Base-by-base conservation (phyloP, 2,329 filamentous ascomycete genomes). In the Trichothecium sympodiale region DNA sequence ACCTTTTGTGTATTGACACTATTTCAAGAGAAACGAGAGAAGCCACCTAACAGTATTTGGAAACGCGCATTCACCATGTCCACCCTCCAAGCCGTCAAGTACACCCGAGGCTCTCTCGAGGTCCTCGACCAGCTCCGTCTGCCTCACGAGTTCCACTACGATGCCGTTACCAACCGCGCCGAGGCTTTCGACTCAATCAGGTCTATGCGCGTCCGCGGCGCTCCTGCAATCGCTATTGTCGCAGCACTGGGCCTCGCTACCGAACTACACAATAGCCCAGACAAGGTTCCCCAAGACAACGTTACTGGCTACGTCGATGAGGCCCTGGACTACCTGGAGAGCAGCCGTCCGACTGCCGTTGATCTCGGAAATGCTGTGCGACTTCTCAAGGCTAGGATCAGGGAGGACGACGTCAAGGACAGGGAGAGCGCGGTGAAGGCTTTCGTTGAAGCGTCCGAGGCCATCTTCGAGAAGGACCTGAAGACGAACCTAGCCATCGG, bases 151-250 rank as follows among this genome's bases (percentile, higher is more conserved):
- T 79, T 84, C 51, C 74, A 83, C 55, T 91, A 88, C 56, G 82
- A 89, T 49, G 56, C 71, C 43, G 74, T 89, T 36, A 69, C 69
- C 20, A 82, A 74, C 9, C 74, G 77, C 43, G 72, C 80, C 47
- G 80, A 86, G 59, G 84, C 82, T 27, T 91, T 85, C 61, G 79
- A 86, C 54, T 83, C 81, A 49, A 91, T 91, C 61, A 78, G 77
- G 48, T 71, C 81, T 13, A 91, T 91, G 84, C 64, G 77, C 33
- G 77, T 80, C 6, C 77, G 84, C 49, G 85, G 60, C 25, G 91
- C 91, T 5, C 91, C 91, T 1, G 91, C 91, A 31, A 98, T 98
- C 56, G 91, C 91, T 31, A 96, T 98, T 44, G 91, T 98, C n/a
- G 91, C 91, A 16, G 84, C 83, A 15, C 72, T 98, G 25, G 80